Evolutionary conservation across 2,329 filamentous ascomycete genomes (phyloP).

Genomic region (Penicillium sp.): DNA sequence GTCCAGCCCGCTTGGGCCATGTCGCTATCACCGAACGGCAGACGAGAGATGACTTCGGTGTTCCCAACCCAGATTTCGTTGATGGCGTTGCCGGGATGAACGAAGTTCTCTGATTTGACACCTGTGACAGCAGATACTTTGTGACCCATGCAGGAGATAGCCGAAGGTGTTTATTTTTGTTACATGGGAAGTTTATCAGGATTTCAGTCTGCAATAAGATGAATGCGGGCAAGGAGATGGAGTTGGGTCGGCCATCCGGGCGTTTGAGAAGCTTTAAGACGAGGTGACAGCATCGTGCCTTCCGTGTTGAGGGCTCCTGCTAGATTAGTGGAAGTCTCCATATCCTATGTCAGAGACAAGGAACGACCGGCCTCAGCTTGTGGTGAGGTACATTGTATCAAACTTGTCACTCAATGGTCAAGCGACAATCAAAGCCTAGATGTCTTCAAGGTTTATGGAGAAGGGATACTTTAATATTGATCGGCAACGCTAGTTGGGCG

Average conservation of each 20-base stretch:
- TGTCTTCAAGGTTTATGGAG: background rate
- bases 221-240: background rate
- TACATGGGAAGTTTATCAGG: background rate
- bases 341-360: background rate
- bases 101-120: constrained; percentile 42
- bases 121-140: constrained; percentile 40
- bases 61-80: constrained; percentile 46
- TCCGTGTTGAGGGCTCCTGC: background rate
- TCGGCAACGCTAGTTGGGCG: constrained; percentile 6
- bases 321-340: background rate
- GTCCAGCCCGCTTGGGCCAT: constrained; percentile 45
- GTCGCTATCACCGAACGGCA: constrained; percentile 46
- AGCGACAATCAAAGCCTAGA: background rate
- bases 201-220: background rate
- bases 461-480: background rate
- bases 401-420: background rate
- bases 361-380: background rate
- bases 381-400: no score
- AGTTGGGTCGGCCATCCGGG: background rate
- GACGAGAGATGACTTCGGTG: constrained; percentile 43
- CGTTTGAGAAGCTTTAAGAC: background rate
- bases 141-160: constrained; percentile 35
- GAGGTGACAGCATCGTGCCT: background rate
- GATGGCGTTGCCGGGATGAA: constrained; percentile 41
- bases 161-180: background rate